Base-by-base conservation (phyloP, 2,329 filamentous ascomycete genomes). In the Metarhizium sp. region DNA sequence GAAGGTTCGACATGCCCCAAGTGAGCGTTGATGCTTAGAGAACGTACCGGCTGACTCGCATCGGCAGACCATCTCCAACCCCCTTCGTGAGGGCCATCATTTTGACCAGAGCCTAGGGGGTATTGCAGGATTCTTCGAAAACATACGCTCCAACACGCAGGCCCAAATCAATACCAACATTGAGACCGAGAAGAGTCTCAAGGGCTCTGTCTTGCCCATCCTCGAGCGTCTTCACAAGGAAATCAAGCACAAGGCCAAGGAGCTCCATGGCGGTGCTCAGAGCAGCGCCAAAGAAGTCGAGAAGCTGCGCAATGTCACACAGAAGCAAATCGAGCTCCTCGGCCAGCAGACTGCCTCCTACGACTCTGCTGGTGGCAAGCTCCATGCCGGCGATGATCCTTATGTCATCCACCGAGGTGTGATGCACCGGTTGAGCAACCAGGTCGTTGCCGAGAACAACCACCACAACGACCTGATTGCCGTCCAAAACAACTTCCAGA, bases 181-280 rank as follows among this genome's bases (percentile, higher is more conserved):
- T 63, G 92, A 97, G 70, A 96, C 92, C 6, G 91, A 94, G 64
- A 94, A 94, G 77, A 89, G 85, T 63, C 80, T 99, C 62, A 95
- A 92, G 73, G 86, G 85, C 57, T 85, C 86, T 14, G 88, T 97
- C 34, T 78, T 96, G 20, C 94, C 92, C 42, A 86, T 92, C 60
- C 86, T 99, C 67, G 90, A 95, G 64, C 87, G 91, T 53, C 78
- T 99, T 51, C 92, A 97, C 75, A 86, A 90, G 69, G 94, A 97
- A 71, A 94, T 99, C 78, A 99, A 97, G 80, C 85, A 88, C 75
- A 97, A 97, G 77, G 80, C 83, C 60, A 97, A 97, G 77, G 92
- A 96, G 73, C 80, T 99, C 51, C 79, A 82, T 47, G 80, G 84
- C 59, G 92, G 92, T 8, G 90, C 88, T 25, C 81, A 85, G 58